Percentiles rank a stretch among this genome's conserved stretches.
These are phyloP conservation scores for Cicer judaicum DNA, from an alignment of 306 rosid species.

Conservation along the genomic window DNA sequence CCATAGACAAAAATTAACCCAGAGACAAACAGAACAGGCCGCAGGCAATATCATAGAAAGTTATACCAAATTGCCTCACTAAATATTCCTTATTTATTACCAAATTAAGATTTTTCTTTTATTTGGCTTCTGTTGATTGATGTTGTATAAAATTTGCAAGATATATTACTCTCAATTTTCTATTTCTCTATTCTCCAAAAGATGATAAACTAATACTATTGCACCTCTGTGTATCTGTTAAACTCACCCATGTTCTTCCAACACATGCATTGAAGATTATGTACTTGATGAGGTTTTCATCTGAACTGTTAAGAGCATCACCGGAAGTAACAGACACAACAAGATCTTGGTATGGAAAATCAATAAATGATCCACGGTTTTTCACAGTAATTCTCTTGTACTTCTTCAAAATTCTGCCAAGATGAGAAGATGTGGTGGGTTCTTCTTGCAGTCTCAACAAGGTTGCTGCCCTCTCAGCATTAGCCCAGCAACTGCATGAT, in stretches of 20 bases:
- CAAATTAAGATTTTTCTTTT: background rate
- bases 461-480: slow-evolving; percentile 76
- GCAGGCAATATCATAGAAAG: background rate
- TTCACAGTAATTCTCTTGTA: slow-evolving; percentile 63
- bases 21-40: slow-evolving; percentile 7
- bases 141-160: slow-evolving; percentile 12
- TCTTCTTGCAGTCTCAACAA: slow-evolving; percentile 73
- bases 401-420: slow-evolving; percentile 65
- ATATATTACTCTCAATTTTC: slow-evolving; percentile 3
- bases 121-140: slow-evolving; percentile 32
- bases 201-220: slow-evolving; percentile 25
- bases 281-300: slow-evolving; percentile 67
- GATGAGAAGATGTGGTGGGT: slow-evolving; percentile 48
- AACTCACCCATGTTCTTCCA: slow-evolving; percentile 75
- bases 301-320: slow-evolving; percentile 58
- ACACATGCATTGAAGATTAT: slow-evolving; percentile 67
- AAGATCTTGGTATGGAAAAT: slow-evolving; percentile 67
- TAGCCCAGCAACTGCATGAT: slow-evolving; percentile 83
- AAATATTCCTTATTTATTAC: slow-evolving; percentile 24
- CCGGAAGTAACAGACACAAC: slow-evolving; percentile 59
- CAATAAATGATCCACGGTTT: slow-evolving; percentile 64
- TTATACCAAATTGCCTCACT: background rate
- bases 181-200: slow-evolving; percentile 20
- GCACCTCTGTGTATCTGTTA: slow-evolving; percentile 27
- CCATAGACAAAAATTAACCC: background rate